Evolutionary conservation across 305 asterid species (phyloP).

Genomic region (Fraxinus latifolia): DNA sequence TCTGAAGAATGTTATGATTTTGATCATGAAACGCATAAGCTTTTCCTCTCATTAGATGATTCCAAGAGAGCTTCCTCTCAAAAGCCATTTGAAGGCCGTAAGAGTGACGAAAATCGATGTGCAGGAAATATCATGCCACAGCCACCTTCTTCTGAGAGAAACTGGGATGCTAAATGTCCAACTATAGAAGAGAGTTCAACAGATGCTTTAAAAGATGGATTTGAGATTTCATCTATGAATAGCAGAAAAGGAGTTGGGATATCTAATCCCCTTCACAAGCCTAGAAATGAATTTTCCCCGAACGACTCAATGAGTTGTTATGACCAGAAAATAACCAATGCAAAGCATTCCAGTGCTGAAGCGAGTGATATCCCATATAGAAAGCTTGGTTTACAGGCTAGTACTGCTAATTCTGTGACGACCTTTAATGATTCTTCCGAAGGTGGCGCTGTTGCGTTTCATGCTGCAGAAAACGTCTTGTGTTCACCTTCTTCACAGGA

Average conservation of each 20-base stretch:
- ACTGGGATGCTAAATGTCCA: conserved; percentile 29
- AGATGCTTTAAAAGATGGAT: conserved; percentile 30
- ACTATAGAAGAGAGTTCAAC: conserved; percentile 31
- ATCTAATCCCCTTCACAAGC: conserved; percentile 31
- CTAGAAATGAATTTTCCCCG: conserved; percentile 28
- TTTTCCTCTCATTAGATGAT: conserved; percentile 31
- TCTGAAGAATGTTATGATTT: conserved; percentile 35
- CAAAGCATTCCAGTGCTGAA: conserved; percentile 35
- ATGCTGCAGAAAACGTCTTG: conserved; percentile 78
- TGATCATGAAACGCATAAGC: conserved; percentile 33
- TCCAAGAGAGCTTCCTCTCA: conserved; percentile 29
- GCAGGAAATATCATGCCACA: conserved; percentile 27
- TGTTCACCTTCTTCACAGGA: conserved; percentile 72
- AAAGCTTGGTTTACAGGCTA: conserved; percentile 17
- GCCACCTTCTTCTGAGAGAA: conserved; percentile 22
- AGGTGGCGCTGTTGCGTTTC: conserved; percentile 66
- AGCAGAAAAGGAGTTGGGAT: conserved; percentile 37
- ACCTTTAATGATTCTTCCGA: conserved; percentile 46
- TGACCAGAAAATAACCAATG: conserved; percentile 29
- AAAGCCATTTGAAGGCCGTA: conserved; percentile 31
- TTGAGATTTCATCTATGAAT: conserved; percentile 24
- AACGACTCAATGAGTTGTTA: conserved; percentile 29
- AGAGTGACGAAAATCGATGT: conserved; percentile 27
- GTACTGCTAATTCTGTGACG: conserved; percentile 27
- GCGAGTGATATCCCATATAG: conserved; percentile 17